Evolutionary conservation across 495 filamentous ascomycete species (phyloP).

Genomic region (Cryomyces minteri): DNA sequence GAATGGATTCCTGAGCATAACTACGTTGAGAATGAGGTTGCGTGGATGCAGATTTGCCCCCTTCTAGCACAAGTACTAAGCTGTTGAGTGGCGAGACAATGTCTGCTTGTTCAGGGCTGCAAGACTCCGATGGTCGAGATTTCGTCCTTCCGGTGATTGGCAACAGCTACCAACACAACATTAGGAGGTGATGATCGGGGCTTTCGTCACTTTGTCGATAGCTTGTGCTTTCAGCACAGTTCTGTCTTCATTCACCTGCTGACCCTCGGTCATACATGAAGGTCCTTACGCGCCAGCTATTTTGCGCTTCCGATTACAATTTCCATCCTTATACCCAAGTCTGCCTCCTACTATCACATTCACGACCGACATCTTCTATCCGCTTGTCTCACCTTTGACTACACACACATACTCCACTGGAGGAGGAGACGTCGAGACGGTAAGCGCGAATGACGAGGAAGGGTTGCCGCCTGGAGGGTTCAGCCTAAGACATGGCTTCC

Average conservation of each 20-base stretch:
- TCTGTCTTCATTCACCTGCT: neutral
- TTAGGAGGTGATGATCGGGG: too few relatives aligned
- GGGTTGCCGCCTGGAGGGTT: constrained; percentile 73
- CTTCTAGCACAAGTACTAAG: neutral
- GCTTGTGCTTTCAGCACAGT: neutral
- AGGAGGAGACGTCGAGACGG: constrained; percentile 46
- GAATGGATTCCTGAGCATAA: too few relatives aligned
- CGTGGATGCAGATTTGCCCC: neutral
- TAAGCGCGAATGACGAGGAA: constrained; percentile 65
- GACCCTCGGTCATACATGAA: constrained; percentile 11
- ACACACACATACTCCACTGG: constrained; percentile 78
- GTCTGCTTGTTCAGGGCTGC: neutral
- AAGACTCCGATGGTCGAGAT: neutral
- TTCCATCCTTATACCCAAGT: constrained; percentile 62
- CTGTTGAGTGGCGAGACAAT: neutral
- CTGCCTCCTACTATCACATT: constrained; percentile 74
- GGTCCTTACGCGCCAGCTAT: constrained; percentile 79
- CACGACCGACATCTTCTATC: constrained; percentile 83
- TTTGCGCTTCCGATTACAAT: constrained; percentile 77
- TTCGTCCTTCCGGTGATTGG: neutral
- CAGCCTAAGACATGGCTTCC: constrained; percentile 75
- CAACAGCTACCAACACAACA: too few relatives aligned
- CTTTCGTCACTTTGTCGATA: too few relatives aligned
- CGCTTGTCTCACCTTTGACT: constrained; percentile 73
- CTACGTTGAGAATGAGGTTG: too few relatives aligned